phyloP scores from a whole-genome alignment of 1,139 yeast genomes.

The Lodderomyces orthopsilosis region DNA sequence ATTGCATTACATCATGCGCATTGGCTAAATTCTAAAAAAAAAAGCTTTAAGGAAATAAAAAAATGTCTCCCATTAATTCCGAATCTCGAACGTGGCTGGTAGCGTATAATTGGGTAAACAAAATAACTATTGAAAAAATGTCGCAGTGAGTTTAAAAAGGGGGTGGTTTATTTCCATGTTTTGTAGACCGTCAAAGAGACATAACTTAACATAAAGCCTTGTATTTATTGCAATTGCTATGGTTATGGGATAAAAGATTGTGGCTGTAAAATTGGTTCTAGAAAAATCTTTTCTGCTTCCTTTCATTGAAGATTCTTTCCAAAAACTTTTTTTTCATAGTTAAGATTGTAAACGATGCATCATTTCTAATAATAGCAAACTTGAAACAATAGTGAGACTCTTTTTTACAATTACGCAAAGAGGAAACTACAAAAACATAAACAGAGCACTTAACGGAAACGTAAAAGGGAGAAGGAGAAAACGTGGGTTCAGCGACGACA shows the following conservation, averaged over 20 bases:
- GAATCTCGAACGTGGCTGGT: background rate
- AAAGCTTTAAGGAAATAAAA: background rate
- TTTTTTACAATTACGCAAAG: conserved; percentile 1
- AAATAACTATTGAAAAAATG: no score
- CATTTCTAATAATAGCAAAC: conserved; percentile 1
- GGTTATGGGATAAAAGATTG: no score
- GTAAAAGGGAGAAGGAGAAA: background rate
- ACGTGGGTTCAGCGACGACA: no score
- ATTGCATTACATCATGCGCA: background rate
- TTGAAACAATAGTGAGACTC: background rate
- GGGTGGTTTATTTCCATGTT: no score
- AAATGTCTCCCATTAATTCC: background rate
- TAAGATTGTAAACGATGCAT: background rate
- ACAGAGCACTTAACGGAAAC: background rate
- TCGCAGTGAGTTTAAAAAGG: background rate
- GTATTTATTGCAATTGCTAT: no score
- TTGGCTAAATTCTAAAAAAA: background rate
- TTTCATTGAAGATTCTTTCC: no score
- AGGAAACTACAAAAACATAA: background rate
- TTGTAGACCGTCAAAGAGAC: no score
- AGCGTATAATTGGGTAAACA: background rate
- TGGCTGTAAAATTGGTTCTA: background rate
- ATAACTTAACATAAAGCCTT: no score
- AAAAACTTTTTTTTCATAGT: background rate
- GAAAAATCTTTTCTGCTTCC: background rate